phyloP scores from a whole-genome alignment of 805 yeast species.

The Lipomyces starkeyi region DNA sequence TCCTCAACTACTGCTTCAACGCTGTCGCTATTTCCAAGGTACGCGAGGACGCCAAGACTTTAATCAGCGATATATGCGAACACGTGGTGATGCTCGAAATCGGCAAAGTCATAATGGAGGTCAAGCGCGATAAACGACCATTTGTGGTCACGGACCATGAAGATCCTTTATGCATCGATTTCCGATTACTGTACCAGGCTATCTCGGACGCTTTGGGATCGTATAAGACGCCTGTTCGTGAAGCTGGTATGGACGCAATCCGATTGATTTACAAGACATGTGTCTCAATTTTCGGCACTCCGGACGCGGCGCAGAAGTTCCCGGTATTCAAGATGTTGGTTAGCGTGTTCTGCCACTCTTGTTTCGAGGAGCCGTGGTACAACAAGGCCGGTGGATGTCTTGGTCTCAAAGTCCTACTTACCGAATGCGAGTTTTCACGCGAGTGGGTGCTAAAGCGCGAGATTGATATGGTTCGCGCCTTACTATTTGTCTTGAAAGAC shows the following conservation, averaged over 20 bases:
- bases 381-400: conserved; percentile 86
- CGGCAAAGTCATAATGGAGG: conserved; percentile 72
- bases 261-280: conserved; percentile 67
- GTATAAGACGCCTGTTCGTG: conserved; percentile 70
- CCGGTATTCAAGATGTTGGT: conserved; percentile 79
- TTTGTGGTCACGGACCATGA: conserved; percentile 81
- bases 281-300: conserved; percentile 67
- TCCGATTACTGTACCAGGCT: conserved; percentile 73
- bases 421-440: conserved; percentile 69
- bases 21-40: conserved; percentile 78
- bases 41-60: conserved; percentile 64
- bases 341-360: conserved; percentile 84
- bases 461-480: conserved; percentile 81
- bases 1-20: conserved; percentile 59
- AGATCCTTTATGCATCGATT: conserved; percentile 72
- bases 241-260: conserved; percentile 71
- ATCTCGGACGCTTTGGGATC: conserved; percentile 81
- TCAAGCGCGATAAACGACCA: conserved; percentile 59
- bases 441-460: conserved; percentile 79
- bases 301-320: conserved; percentile 68
- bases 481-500: conserved; percentile 88
- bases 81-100: conserved; percentile 82
- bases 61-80: conserved; percentile 71
- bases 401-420: conserved; percentile 76
- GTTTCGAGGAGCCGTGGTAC: conserved; percentile 88